Evolutionary conservation across 2,329 filamentous ascomycete genomes (phyloP).

Genomic region (Trichoderma sp.): DNA sequence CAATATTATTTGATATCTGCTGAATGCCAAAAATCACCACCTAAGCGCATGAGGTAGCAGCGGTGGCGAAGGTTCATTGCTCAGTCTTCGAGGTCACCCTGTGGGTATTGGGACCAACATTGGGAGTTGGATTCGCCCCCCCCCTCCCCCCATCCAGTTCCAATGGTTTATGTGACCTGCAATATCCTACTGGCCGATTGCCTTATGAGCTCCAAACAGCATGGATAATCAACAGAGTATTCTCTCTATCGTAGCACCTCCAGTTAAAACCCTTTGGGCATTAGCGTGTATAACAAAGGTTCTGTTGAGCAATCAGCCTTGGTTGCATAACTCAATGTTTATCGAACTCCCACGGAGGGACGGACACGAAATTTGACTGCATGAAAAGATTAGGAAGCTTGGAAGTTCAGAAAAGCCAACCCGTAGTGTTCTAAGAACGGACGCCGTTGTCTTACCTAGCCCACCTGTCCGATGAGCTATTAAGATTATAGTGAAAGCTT

Average conservation of each 20-base stretch:
- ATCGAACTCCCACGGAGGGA: background rate
- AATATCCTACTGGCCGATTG: background rate
- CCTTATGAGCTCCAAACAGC: background rate
- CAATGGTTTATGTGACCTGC: background rate
- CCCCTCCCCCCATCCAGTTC: background rate
- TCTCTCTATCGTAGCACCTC: background rate
- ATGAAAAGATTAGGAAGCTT: background rate
- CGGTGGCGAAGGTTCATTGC: background rate
- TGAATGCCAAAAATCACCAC: background rate
- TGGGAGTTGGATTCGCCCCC: background rate
- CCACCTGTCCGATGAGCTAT: background rate
- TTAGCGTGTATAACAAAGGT: background rate
- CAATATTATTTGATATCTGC: background rate
- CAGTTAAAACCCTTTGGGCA: background rate
- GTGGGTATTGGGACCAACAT: background rate
- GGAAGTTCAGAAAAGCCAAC: background rate
- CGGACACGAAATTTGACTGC: background rate
- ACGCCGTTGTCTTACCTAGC: background rate
- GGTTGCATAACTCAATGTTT: background rate
- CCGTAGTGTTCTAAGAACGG: background rate
- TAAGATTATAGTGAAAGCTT: background rate
- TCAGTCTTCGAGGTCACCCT: background rate
- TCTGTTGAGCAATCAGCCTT: background rate
- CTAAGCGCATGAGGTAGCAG: background rate
- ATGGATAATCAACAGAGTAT: background rate